phyloP scores from a whole-genome alignment of 371 early-diverging fungal species.

The Dichotomocladium elegans region DNA sequence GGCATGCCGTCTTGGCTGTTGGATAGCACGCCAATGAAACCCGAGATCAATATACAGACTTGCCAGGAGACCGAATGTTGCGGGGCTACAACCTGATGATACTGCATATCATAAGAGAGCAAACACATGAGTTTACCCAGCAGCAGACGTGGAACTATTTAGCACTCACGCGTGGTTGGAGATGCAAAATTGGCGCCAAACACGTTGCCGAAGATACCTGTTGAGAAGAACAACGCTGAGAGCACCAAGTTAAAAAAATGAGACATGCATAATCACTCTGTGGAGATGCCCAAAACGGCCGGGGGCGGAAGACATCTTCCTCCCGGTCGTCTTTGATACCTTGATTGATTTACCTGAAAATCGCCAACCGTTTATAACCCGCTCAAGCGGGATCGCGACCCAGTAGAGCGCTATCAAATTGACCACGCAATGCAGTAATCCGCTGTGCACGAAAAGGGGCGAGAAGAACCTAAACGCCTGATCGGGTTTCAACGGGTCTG shows the following conservation, averaged over 20 bases:
- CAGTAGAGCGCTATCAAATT: constrained; percentile 60
- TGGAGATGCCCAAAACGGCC: too few species aligned
- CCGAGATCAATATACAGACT: constrained; percentile 65
- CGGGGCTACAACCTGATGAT: constrained; percentile 69
- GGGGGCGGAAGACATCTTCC: too few species aligned
- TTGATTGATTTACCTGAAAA: constrained; percentile 36
- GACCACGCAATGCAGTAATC: constrained; percentile 63
- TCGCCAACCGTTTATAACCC: constrained; percentile 64
- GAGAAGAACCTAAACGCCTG: constrained; percentile 75
- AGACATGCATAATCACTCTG: too few species aligned
- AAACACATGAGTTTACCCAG: neutral
- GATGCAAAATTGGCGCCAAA: constrained; percentile 48
- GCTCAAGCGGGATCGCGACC: constrained; percentile 62
- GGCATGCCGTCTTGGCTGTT: constrained; percentile 60
- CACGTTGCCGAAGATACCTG: constrained; percentile 51
- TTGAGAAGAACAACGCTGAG: constrained; percentile 47
- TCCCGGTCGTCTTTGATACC: too few species aligned
- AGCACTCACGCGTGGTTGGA: constrained; percentile 46
- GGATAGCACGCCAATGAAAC: constrained; percentile 62
- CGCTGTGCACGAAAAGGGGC: constrained; percentile 77
- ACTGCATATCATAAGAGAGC: constrained; percentile 5
- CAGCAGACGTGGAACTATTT: too few species aligned
- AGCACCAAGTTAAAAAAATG: neutral
- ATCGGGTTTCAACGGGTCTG: constrained; percentile 29
- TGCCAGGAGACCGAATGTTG: constrained; percentile 68